Percentiles rank a stretch among this genome's conserved stretches.
phyloP scores from a whole-genome alignment of 2,329 filamentous ascomycete genomes.

The Sarocladium brachiariae region DNA sequence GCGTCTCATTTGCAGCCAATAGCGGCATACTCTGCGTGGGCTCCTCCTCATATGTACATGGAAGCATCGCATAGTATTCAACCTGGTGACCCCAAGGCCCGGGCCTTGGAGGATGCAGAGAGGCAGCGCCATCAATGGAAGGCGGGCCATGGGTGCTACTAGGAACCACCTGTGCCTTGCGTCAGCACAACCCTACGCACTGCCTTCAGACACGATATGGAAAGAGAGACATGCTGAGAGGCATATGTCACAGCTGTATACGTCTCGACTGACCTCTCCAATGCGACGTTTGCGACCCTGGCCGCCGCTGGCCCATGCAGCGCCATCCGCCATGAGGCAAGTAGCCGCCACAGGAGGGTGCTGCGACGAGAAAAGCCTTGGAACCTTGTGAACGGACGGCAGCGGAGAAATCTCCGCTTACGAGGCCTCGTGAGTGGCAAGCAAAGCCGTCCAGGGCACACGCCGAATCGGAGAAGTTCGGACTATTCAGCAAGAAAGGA shows the following conservation, averaged over 20 bases:
- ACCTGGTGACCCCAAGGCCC: neutral
- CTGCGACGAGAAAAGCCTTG: neutral
- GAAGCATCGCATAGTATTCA: neutral
- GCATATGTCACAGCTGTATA: neutral
- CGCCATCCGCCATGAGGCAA: neutral
- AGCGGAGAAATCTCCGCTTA: neutral
- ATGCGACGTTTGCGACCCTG: neutral
- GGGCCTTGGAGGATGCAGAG: neutral
- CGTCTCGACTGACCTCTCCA: constrained; percentile 2
- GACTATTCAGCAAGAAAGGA: neutral
- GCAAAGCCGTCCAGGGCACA: neutral
- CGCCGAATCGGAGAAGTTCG: neutral
- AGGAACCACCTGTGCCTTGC: neutral
- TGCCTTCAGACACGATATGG: neutral
- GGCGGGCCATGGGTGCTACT: neutral
- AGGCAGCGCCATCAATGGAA: too few relatives aligned
- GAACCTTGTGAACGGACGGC: neutral
- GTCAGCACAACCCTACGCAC: neutral
- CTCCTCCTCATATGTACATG: neutral
- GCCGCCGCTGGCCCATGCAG: neutral
- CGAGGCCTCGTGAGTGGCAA: neutral
- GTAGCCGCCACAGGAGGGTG: neutral
- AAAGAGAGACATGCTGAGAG: neutral
- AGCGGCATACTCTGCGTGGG: neutral
- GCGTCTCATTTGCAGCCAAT: too few relatives aligned